Evolutionary conservation across 306 rosid species (phyloP).

Genomic region (Alnus rubra): DNA sequence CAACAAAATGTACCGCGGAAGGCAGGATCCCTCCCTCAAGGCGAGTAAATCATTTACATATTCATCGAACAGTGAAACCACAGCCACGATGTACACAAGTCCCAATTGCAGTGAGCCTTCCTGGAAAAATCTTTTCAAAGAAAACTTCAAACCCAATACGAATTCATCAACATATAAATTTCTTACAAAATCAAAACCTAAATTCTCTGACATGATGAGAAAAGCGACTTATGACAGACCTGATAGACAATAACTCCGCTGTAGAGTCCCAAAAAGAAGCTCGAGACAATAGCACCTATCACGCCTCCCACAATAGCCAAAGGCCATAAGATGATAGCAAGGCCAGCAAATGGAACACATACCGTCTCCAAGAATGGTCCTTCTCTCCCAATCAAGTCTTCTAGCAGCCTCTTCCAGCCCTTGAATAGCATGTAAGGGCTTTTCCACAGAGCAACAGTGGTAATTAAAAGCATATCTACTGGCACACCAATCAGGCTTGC

Average conservation of each 20-base stretch:
- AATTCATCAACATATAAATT: neutral
- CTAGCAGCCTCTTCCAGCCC: constrained; percentile 89
- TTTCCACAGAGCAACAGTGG: constrained; percentile 65
- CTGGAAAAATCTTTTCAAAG: constrained; percentile 29
- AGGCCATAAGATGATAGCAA: constrained; percentile 84
- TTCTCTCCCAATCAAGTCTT: constrained; percentile 80
- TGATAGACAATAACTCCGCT: constrained; percentile 72
- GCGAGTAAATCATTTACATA: constrained; percentile 77
- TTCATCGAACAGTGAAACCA: constrained; percentile 79
- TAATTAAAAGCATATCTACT: constrained; percentile 52
- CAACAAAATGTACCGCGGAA: constrained; percentile 58
- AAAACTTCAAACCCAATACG: constrained; percentile 4
- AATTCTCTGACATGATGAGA: neutral
- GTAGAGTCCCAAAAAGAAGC: constrained; percentile 66
- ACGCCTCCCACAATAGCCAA: constrained; percentile 67
- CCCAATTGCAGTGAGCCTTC: constrained; percentile 69
- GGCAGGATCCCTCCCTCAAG: constrained; percentile 81
- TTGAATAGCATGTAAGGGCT: constrained; percentile 74
- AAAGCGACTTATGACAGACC: constrained; percentile 41
- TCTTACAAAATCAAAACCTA: neutral
- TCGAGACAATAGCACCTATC: constrained; percentile 45
- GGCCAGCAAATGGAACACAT: constrained; percentile 85
- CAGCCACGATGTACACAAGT: constrained; percentile 63
- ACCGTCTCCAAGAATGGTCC: constrained; percentile 84
- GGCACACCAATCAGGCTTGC: constrained; percentile 56